These are phyloP conservation scores for Fusarium metavorans DNA, from an alignment of 2,329 filamentous ascomycete species.

Conservation along the genomic window DNA sequence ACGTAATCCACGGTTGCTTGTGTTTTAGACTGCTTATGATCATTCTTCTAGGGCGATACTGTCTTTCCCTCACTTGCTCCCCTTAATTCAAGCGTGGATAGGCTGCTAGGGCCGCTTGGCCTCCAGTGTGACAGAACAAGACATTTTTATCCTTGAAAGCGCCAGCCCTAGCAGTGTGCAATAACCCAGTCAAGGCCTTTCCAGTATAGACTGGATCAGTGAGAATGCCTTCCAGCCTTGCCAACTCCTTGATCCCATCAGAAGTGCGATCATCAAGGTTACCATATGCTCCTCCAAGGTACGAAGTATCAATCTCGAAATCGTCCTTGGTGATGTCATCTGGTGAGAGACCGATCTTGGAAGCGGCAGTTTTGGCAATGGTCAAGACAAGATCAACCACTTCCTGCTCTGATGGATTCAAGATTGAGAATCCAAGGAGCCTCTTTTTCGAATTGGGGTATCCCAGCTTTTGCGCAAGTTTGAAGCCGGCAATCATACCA, in stretches of 20 bases:
- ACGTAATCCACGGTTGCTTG: not conserved
- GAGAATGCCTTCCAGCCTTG: slow-evolving; percentile 25
- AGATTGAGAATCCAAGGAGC: slow-evolving; percentile 18
- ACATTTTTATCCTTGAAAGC: slow-evolving; percentile 10
- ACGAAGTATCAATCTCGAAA: slow-evolving; percentile 21
- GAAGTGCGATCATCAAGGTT: slow-evolving; percentile 9
- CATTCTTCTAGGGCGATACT: too few relatives aligned
- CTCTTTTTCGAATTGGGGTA: slow-evolving; percentile 9
- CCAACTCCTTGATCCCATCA: slow-evolving; percentile 19
- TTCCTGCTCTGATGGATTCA: not conserved
- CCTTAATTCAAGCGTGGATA: slow-evolving; percentile 1
- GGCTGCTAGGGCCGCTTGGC: slow-evolving; percentile 18
- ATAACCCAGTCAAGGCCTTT: slow-evolving; percentile 19
- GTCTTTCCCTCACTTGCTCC: not conserved
- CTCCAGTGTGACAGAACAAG: slow-evolving; percentile 28
- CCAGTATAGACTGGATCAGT: slow-evolving; percentile 31
- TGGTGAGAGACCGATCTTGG: slow-evolving; percentile 10
- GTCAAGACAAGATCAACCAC: slow-evolving; percentile 10
- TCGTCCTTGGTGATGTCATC: slow-evolving; percentile 22
- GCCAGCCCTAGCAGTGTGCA: slow-evolving; percentile 2
- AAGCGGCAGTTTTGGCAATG: slow-evolving; percentile 20
- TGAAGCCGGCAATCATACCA: slow-evolving; percentile 24
- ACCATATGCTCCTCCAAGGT: slow-evolving; percentile 21
- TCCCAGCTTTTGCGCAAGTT: slow-evolving; percentile 15
- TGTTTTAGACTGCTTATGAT: not conserved